phyloP scores from a whole-genome alignment of 345 rosid genomes.

The Pugionium cornutum region DNA sequence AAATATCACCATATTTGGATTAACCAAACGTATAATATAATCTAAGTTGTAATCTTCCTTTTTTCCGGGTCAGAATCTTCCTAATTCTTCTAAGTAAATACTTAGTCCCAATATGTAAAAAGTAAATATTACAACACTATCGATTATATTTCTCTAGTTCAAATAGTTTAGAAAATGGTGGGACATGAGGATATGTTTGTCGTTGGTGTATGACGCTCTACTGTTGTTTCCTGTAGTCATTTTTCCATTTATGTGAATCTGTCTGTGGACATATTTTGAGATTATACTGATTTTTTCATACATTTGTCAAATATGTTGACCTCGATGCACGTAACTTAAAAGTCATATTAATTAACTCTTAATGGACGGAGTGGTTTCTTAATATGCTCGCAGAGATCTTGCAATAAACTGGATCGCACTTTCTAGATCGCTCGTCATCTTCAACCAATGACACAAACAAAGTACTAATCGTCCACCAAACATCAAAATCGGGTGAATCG shows the following conservation, averaged over 20 bases:
- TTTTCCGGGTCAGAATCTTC: not conserved
- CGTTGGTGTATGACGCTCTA: not conserved
- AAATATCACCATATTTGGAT: too few relatives aligned
- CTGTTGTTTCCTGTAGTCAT: not conserved
- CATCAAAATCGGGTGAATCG: too few relatives aligned
- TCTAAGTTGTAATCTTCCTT: not conserved
- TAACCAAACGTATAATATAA: too few relatives aligned
- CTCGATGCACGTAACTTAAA: constrained; percentile 33
- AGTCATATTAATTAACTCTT: not conserved
- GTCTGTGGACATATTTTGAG: not conserved
- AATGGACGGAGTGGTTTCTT: constrained; percentile 18
- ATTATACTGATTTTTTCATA: constrained; percentile 39
- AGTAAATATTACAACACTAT: not conserved
- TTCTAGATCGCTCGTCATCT: too few relatives aligned
- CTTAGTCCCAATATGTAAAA: not conserved
- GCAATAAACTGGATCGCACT: too few relatives aligned
- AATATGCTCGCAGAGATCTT: too few relatives aligned
- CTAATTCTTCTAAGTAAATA: too few relatives aligned
- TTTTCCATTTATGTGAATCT: not conserved
- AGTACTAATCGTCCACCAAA: too few relatives aligned
- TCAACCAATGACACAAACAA: too few relatives aligned
- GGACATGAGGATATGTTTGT: constrained; percentile 1
- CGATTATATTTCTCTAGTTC: not conserved
- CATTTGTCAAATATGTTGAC: constrained; percentile 22
- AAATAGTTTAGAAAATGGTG: not conserved